Evolutionary conservation across 2,329 filamentous ascomycete genomes (phyloP).

Genomic region (Ceratocystiopsis minuta): DNA sequence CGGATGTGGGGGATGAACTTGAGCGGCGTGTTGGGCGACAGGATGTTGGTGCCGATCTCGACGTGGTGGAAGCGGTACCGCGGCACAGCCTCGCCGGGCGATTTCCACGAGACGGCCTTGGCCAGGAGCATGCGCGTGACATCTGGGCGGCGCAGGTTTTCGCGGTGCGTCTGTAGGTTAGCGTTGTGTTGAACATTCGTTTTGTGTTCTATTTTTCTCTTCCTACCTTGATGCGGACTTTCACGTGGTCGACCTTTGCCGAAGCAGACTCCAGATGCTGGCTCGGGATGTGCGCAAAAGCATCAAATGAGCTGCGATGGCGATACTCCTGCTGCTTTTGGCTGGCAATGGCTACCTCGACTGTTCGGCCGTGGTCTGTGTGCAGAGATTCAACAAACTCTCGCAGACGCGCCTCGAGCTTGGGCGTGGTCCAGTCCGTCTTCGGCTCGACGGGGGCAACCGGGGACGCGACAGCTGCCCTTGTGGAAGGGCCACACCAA

Average conservation of each 20-base stretch:
- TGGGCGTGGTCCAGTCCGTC: slow-evolving; percentile 24
- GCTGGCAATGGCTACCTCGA: slow-evolving; percentile 26
- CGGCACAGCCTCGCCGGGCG: slow-evolving; percentile 34
- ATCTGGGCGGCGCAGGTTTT: slow-evolving; percentile 6
- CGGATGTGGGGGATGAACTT: slow-evolving; percentile 42
- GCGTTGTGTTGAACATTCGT: neutral
- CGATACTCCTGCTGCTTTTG: slow-evolving; percentile 1
- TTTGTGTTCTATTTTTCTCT: neutral
- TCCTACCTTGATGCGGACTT: slow-evolving; percentile 27
- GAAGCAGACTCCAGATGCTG: slow-evolving; percentile 14
- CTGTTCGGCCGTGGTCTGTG: slow-evolving; percentile 26
- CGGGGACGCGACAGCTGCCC: neutral
- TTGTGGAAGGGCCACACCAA: no score
- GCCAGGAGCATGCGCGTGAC: slow-evolving; percentile 1
- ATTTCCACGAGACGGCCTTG: slow-evolving; percentile 27
- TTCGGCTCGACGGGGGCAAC: slow-evolving; percentile 5
- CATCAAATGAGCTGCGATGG: slow-evolving; percentile 16
- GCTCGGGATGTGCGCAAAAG: slow-evolving; percentile 27
- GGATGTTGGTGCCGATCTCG: slow-evolving; percentile 39
- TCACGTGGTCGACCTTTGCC: slow-evolving; percentile 24
- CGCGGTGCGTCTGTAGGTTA: slow-evolving; percentile 4
- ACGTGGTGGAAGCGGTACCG: slow-evolving; percentile 41
- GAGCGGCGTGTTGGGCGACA: slow-evolving; percentile 41
- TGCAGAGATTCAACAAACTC: slow-evolving; percentile 25
- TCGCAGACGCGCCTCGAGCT: slow-evolving; percentile 23